Percentiles rank a stretch among this genome's conserved stretches.
Conservation (phyloP, 163 green algal genomes). For the Scenedesmus sp. region DNA sequence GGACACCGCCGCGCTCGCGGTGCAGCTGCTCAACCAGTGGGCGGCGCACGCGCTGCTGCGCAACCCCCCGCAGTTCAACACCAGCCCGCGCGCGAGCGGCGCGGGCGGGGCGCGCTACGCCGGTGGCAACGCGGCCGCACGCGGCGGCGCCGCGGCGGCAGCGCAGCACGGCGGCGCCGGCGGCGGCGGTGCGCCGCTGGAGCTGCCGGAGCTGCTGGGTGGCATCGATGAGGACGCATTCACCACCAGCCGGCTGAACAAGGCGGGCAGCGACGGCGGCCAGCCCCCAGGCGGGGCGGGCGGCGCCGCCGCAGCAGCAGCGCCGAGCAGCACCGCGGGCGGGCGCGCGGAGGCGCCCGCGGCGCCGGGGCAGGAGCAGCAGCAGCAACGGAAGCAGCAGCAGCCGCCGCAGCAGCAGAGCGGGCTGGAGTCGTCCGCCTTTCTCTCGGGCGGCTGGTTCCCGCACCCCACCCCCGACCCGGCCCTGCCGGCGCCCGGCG, state of each 20-base stretch:
- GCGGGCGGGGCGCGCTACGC: not conserved
- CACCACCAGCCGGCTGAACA: not conserved
- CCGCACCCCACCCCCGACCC: not conserved
- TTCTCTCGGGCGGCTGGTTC: conserved; percentile 30
- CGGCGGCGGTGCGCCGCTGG: not conserved
- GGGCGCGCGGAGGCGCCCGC: not conserved
- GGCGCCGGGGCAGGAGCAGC: conserved; percentile 16
- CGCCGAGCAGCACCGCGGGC: too few relatives aligned
- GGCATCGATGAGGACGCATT: conserved; percentile 22
- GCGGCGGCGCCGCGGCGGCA: not conserved
- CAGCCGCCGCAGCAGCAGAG: not conserved
- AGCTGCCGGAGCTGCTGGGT: not conserved
- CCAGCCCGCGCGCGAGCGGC: conserved; percentile 8
- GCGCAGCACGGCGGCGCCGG: too few relatives aligned
- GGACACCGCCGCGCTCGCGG: conserved; percentile 41
- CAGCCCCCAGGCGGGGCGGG: not conserved
- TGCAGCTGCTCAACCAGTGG: conserved; percentile 46
- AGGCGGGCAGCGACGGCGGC: not conserved
- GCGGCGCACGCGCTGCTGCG: conserved; percentile 27
- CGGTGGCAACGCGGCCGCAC: too few relatives aligned
- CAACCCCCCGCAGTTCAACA: conserved; percentile 1
- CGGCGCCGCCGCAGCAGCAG: not conserved
- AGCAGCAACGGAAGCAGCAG: not conserved
- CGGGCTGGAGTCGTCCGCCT: conserved; percentile 11
- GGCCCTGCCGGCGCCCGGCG: too few relatives aligned